Evolutionary conservation across 2,329 filamentous ascomycete species (phyloP), one percentile per base, ranked within the genome.

Genomic region (Xylaria sp.): DNA sequence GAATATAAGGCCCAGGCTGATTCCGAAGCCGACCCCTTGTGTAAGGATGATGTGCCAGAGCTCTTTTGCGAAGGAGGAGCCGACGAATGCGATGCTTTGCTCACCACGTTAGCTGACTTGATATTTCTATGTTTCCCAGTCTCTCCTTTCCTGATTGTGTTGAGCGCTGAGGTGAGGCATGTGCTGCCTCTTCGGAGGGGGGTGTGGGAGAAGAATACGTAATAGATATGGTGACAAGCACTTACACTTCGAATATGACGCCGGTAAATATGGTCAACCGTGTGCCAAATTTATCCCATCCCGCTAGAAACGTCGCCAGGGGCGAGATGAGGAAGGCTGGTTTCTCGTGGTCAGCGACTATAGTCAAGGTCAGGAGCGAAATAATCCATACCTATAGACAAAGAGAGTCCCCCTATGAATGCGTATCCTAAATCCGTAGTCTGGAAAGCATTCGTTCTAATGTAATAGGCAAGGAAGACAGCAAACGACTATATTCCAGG

Each of bases 41-140:
- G 85, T 87, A 0, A 95, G 84, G 65, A 94, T 89, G 0, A 96
- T 84, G 42, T 95, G 92, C 90, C 92, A 94, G 65, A 93, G 89
- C 64, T 87, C 75, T 17, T 77, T 82, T 0, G 90, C 86, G 73
- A 93, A 94, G 14, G 89, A 91, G 7, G 92, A 92, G 1, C 87
- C 88, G 53, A 94, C 86, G 68, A 94, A 85, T 24, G 88, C 89
- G 8, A 83, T 80, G 0, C 81, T 83, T 60, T 21, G 19, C 11
- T 24, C 19, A 14, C 3, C 36, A 2, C 32, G 27, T 60, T 14
- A 61, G 70, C 30, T 63, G 36, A 36, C 21, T 2, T 30, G 14
- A 17, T 27, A 27, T 27, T 27, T 27, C 34, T 36, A 7, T 11
- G 3, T 11, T 36, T 36, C 11, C 6, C 34, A 27, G 24, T 27